Percentiles rank a stretch among this genome's conserved stretches.
Conservation (phyloP, 345 rosid species). For the Populus ilicifolia region DNA sequence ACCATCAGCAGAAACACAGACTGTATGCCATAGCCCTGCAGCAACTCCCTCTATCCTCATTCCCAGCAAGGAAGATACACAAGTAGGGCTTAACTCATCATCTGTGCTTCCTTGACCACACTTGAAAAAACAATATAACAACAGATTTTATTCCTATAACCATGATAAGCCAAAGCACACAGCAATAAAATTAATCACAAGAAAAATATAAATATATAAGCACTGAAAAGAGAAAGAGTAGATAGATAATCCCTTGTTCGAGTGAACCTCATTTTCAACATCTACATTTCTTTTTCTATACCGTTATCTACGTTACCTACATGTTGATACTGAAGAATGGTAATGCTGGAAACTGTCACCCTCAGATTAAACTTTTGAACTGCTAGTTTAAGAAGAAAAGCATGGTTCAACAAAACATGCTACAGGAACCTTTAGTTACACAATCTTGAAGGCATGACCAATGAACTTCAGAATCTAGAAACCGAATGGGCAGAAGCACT, state of each 20-base stretch:
- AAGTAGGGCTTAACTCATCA: constrained; percentile 82
- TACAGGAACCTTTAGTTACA: background rate
- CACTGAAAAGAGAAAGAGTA: constrained; percentile 23
- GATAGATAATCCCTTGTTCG: constrained; percentile 30
- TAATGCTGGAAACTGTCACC: constrained; percentile 23
- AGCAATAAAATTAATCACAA: background rate
- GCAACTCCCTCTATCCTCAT: constrained; percentile 67
- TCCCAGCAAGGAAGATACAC: constrained; percentile 87
- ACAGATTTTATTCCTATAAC: constrained; percentile 13
- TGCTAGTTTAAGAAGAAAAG: constrained; percentile 6
- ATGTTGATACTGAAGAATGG: constrained; percentile 39
- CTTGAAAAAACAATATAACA: constrained; percentile 38
- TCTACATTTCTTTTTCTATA: constrained; percentile 50
- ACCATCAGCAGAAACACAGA: constrained; percentile 83
- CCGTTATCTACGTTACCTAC: constrained; percentile 67
- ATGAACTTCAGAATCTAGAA: background rate
- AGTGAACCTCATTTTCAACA: constrained; percentile 54
- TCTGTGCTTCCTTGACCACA: constrained; percentile 98
- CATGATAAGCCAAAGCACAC: constrained; percentile 2
- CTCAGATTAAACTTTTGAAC: constrained; percentile 15
- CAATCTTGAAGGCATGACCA: background rate
- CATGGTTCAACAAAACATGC: constrained; percentile 3
- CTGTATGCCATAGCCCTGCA: constrained; percentile 95
- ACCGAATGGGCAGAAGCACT: background rate
- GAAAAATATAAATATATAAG: constrained; percentile 3